Evolutionary conservation across 2,329 filamentous ascomycete genomes (phyloP), one percentile per base, ranked within the genome.

Genomic region (Claviceps humidiphila): DNA sequence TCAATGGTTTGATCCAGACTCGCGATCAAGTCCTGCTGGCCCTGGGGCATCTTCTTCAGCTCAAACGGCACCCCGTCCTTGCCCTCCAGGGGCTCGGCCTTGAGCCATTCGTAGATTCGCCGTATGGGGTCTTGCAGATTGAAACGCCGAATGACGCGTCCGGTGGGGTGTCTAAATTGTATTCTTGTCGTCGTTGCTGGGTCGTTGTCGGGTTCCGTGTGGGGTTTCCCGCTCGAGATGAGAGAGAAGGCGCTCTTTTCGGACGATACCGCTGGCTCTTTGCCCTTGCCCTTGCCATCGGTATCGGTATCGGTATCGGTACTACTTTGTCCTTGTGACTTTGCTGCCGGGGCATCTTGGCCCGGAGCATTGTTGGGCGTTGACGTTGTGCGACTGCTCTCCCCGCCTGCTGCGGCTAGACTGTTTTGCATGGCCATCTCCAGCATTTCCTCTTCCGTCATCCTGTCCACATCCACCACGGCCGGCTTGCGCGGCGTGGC

Each of bases 391-490:
- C 64, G 61, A 61, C 64, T 56, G 61, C 64, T 64, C 43, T 55
- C 57, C 34, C 59, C 59, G 39, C 59, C 59, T 16, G 59, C 64
- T 1, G 76, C 78, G 14, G 81, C 83, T 46, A 97, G 71, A 63
- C 90, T 96, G 70, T 94, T 93, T 65, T 90, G 82, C 63, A 98
- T 68, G 0, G 93, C 93, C 78, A 96, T 83, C 67, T 96, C 86
- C 59, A 98, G 73, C 89, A 95, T 95, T 70, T 98, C 90, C 49
- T 97, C 90, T 64, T 98, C 93, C 0, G 89, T 95, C 84, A 98
- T 91, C 41, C 86, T 82, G 54, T 86, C 85, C 2, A 96, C 80
- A 58, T 91, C 87, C 51, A 87, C 75, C 50, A 80, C 75, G 63
- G 84, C 84, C 46, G 79, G 74, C 52, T 77, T 76, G 63, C 89